Evolutionary conservation across 345 rosid species (phyloP).

Genomic region (Eucalyptus erythrocorys): DNA sequence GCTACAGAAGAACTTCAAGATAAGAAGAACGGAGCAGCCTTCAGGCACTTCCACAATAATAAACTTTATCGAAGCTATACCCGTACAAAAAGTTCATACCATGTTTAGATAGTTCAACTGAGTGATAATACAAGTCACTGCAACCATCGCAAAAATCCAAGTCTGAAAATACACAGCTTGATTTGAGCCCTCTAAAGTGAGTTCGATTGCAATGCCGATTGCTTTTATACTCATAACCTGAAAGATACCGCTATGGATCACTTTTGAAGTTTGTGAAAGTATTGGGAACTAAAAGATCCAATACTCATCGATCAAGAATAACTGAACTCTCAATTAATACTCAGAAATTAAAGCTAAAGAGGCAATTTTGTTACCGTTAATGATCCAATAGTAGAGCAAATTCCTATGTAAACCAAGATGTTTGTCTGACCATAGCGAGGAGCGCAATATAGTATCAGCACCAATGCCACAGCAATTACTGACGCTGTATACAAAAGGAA

Average conservation of each 20-base stretch:
- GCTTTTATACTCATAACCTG: slow-evolving; percentile 50
- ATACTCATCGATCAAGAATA: not conserved
- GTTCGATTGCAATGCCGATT: slow-evolving; percentile 39
- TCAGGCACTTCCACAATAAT: not conserved
- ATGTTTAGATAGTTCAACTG: slow-evolving; percentile 68
- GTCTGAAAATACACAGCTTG: slow-evolving; percentile 59
- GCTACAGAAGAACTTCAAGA: not conserved
- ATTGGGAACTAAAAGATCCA: not conserved
- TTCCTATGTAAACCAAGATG: slow-evolving; percentile 33
- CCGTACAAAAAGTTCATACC: slow-evolving; percentile 23
- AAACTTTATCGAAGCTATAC: not conserved
- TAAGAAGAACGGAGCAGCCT: not conserved
- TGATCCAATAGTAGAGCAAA: slow-evolving; percentile 36
- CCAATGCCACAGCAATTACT: slow-evolving; percentile 21
- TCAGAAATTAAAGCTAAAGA: not conserved
- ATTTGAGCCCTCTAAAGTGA: slow-evolving; percentile 54
- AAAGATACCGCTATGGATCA: not conserved
- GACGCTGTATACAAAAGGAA: slow-evolving; percentile 33
- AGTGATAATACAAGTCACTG: slow-evolving; percentile 57
- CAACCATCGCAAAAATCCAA: slow-evolving; percentile 71
- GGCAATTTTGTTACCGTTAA: slow-evolving; percentile 15
- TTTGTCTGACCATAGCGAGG: slow-evolving; percentile 41
- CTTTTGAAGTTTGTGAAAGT: not conserved
- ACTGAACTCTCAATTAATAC: not conserved
- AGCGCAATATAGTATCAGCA: slow-evolving; percentile 18